A percentile compares a stretch with the other conserved stretches of the same genome.
phyloP scores from a whole-genome alignment of 164 flowering plant species.

The Sextonia rubra region DNA sequence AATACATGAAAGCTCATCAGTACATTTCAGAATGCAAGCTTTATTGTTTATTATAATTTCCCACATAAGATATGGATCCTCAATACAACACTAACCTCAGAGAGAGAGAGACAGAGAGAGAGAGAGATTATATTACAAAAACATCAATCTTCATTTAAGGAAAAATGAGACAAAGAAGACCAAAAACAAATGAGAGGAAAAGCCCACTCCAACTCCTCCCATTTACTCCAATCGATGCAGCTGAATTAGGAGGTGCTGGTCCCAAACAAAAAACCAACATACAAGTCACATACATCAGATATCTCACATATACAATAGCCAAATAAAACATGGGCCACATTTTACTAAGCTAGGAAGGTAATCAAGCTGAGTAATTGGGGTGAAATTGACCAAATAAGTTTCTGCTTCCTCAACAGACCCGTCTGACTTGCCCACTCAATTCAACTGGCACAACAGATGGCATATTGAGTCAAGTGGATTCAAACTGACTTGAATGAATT shows the following conservation, averaged over 20 bases:
- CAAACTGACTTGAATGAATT: too few species aligned
- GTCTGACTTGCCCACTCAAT: too few species aligned
- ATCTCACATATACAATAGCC: neutral
- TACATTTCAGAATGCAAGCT: too few species aligned
- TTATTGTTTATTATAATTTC: too few species aligned
- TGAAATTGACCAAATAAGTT: too few species aligned
- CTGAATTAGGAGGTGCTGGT: constrained; percentile 17
- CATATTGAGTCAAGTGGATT: too few species aligned
- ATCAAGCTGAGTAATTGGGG: too few species aligned
- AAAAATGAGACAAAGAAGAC: constrained; percentile 16
- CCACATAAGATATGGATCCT: neutral
- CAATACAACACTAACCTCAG: neutral
- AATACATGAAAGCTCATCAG: neutral
- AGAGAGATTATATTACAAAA: neutral
- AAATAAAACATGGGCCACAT: too few species aligned
- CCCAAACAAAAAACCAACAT: neutral
- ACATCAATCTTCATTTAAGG: neutral
- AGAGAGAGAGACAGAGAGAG: neutral
- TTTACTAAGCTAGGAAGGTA: too few species aligned
- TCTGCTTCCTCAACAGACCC: too few species aligned
- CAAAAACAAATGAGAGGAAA: constrained; percentile 18
- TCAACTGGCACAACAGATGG: too few species aligned
- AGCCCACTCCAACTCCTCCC: constrained; percentile 22
- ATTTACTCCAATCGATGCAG: constrained; percentile 16
- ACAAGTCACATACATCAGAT: neutral